phyloP scores from a whole-genome alignment of 1,284 basidiomycete genomes.

The Ceratobasidium sp. region DNA sequence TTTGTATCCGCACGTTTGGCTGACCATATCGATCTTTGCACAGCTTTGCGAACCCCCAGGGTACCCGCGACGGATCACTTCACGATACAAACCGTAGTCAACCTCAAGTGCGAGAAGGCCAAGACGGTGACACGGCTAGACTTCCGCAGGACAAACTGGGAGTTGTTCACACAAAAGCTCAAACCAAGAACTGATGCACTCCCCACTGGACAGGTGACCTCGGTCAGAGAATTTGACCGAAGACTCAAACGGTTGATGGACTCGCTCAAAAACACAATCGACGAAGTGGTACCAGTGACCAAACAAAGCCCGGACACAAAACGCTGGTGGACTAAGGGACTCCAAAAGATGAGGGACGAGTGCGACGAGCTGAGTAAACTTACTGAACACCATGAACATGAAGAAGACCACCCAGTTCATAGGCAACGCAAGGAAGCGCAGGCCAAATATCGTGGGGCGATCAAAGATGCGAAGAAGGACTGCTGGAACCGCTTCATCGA shows the following conservation, averaged over 20 bases:
- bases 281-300: background rate
- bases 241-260: background rate
- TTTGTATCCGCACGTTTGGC: background rate
- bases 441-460: constrained; percentile 14
- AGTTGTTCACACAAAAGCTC: constrained; percentile 34
- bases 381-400: background rate
- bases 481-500: constrained; percentile 47
- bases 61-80: constrained; percentile 13
- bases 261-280: constrained; percentile 7
- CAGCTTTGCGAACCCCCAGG: background rate
- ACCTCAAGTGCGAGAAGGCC: background rate
- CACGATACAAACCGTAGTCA: background rate
- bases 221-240: constrained; percentile 1
- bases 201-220: background rate
- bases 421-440: background rate
- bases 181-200: background rate
- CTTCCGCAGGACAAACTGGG: constrained; percentile 45
- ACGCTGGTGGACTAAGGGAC: constrained; percentile 43
- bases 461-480: constrained; percentile 15
- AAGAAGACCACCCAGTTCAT: constrained; percentile 6
- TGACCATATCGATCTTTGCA: background rate
- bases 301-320: constrained; percentile 25
- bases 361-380: constrained; percentile 3
- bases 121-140: background rate
- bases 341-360: background rate